Evolutionary conservation across 495 filamentous ascomycete genomes (phyloP), one percentile per base, ranked within the genome.

Genomic region (Xylaria sp.): DNA sequence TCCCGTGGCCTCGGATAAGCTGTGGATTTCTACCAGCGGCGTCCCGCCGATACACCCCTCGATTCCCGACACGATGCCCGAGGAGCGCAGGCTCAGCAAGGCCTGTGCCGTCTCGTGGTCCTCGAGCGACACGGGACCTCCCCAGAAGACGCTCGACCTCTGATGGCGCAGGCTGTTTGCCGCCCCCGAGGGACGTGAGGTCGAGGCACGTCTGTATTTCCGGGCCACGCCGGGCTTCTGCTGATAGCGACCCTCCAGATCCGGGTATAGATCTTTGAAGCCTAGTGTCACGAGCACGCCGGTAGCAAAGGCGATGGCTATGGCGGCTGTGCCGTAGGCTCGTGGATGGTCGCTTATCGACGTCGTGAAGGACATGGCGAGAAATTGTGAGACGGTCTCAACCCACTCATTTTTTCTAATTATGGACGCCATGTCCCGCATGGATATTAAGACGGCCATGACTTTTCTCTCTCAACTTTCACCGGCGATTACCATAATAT

Each of bases 11-110:
- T 94, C 92, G 4, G 92, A 97, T 41, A 99, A 86, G 57, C 91
- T 93, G 77, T 91, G 93, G 80, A 99, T 94, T 57, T 89, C 87
- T 73, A 99, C 87, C 1, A 99, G 84, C 3, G 94, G 97, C 9
- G 96, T 99, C 79, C 97, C 93, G 63, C 96, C 97, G 75, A 99
- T 97, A 75, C 90, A 93, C 46, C 93, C 94, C 80, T 97, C 93
- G 70, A 99, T 92, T 2, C 95, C 97, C 48, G 93, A 89, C 9
- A 81, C 79, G 17, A 84, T 79, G 71, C 77, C 73, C 26, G 70
- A 48, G 21, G 68, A 72, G 40, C 71, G 68, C 31, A 69, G 37
- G 29, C 67, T 64, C 26, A 69, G 31, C 21, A 48, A 29, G 8
- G 43, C 61, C 15, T 64, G 35, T 24, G 33, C 31, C 29, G 26